phyloP scores from a whole-genome alignment of 2,329 filamentous ascomycete genomes.

The Cadophora malorum region DNA sequence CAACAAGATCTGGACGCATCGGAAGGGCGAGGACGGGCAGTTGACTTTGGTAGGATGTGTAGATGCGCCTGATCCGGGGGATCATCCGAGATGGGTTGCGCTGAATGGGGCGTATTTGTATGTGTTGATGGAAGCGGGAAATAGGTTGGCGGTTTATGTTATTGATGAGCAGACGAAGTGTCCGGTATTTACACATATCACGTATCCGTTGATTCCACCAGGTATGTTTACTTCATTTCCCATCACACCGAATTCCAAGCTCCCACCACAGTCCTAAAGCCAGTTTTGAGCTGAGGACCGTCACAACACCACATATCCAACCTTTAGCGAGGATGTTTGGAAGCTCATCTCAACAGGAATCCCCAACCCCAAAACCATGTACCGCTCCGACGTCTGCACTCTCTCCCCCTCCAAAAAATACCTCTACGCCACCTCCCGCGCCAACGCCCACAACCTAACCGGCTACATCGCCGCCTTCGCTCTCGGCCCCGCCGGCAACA shows the following conservation, averaged over 20 bases:
- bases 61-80: conserved; percentile 71
- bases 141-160: conserved; percentile 80
- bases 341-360: too few relatives aligned
- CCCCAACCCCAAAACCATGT: conserved; percentile 61
- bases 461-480: conserved; percentile 85
- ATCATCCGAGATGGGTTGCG: conserved; percentile 89
- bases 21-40: conserved; percentile 67
- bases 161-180: conserved; percentile 76
- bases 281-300: too few relatives aligned
- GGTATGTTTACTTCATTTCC: conserved; percentile 54
- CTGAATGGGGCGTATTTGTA: conserved; percentile 85
- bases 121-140: conserved; percentile 88
- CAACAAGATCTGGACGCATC: conserved; percentile 86
- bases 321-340: too few relatives aligned
- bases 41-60: conserved; percentile 75
- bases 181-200: conserved; percentile 78
- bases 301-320: too few relatives aligned
- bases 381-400: conserved; percentile 84
- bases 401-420: conserved; percentile 73
- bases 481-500: conserved; percentile 69
- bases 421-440: conserved; percentile 84
- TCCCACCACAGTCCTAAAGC: too few relatives aligned
- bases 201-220: conserved; percentile 80
- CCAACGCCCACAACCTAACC: conserved; percentile 76
- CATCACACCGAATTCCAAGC: too few relatives aligned